Conservation (phyloP, 2,329 filamentous ascomycete species). For the Xylariaceae sp. region DNA sequence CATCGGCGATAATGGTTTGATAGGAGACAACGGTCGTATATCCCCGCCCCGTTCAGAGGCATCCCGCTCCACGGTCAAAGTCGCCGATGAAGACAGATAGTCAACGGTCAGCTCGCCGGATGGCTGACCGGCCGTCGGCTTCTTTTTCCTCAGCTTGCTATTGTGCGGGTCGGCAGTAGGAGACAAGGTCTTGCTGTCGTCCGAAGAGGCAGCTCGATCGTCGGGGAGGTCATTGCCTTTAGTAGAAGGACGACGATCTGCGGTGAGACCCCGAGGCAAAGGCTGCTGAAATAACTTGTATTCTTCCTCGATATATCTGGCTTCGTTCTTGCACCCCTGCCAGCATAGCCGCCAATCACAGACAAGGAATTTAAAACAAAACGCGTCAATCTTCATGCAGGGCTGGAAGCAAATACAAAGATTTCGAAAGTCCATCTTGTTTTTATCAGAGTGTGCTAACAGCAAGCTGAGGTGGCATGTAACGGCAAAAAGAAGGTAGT, state of each 20-base stretch:
- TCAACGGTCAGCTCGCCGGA: conserved; percentile 42
- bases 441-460: conserved; percentile 86
- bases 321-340: conserved; percentile 91
- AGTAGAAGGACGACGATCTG: conserved; percentile 16
- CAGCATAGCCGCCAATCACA: conserved; percentile 95
- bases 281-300: conserved; percentile 56
- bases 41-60: conserved; percentile 37
- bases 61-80: conserved; percentile 41
- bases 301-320: conserved; percentile 67
- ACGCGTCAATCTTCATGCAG: conserved; percentile 91
- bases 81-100: conserved; percentile 40
- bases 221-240: conserved; percentile 34
- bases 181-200: conserved; percentile 52
- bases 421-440: conserved; percentile 97
- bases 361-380: conserved; percentile 92
- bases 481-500: conserved; percentile 94
- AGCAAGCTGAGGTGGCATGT: conserved; percentile 92
- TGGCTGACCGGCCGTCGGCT: conserved; percentile 36
- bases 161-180: conserved; percentile 27
- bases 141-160: conserved; percentile 41
- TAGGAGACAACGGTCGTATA: conserved; percentile 56
- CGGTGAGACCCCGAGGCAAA: conserved; percentile 44
- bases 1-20: conserved; percentile 59
- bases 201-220: conserved; percentile 57
- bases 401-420: conserved; percentile 96